phyloP scores from a whole-genome alignment of 108 stramenopile species.

The Cyclotella cryptica region DNA sequence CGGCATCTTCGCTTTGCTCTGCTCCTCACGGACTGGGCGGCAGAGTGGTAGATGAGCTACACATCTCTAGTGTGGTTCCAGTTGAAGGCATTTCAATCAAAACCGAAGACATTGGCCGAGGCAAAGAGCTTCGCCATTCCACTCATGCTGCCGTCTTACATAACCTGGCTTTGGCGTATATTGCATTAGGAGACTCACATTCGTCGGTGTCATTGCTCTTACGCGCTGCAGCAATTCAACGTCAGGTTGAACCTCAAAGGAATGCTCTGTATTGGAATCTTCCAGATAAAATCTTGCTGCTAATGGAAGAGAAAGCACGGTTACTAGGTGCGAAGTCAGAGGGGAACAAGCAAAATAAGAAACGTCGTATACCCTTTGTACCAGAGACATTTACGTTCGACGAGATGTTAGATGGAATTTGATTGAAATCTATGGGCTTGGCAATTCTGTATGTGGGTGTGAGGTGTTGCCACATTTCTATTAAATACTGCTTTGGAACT shows the following conservation, averaged over 20 bases:
- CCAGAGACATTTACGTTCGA: conserved; percentile 18
- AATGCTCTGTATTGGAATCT: conserved; percentile 30
- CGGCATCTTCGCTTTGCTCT: conserved; percentile 35
- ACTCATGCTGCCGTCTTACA: conserved; percentile 40
- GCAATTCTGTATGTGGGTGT: no score
- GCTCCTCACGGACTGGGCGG: neutral
- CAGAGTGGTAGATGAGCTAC: neutral
- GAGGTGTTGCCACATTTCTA: no score
- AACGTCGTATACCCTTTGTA: conserved; percentile 15
- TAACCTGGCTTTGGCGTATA: conserved; percentile 39
- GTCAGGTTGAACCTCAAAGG: neutral
- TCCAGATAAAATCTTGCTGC: conserved; percentile 25
- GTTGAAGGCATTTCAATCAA: neutral
- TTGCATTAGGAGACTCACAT: conserved; percentile 36
- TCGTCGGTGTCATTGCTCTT: conserved; percentile 28
- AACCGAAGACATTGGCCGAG: neutral
- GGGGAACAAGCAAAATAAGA: conserved; percentile 8
- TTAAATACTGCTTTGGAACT: no score
- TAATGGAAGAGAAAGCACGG: conserved; percentile 36
- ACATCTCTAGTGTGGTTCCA: neutral
- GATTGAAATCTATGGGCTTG: no score
- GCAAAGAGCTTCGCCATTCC: neutral
- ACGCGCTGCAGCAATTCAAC: conserved; percentile 34
- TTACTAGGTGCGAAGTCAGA: conserved; percentile 25
- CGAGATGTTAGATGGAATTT: conserved; percentile 11